phyloP scores from a whole-genome alignment of 2,329 filamentous ascomycete species.

The Diaporthe sp. region DNA sequence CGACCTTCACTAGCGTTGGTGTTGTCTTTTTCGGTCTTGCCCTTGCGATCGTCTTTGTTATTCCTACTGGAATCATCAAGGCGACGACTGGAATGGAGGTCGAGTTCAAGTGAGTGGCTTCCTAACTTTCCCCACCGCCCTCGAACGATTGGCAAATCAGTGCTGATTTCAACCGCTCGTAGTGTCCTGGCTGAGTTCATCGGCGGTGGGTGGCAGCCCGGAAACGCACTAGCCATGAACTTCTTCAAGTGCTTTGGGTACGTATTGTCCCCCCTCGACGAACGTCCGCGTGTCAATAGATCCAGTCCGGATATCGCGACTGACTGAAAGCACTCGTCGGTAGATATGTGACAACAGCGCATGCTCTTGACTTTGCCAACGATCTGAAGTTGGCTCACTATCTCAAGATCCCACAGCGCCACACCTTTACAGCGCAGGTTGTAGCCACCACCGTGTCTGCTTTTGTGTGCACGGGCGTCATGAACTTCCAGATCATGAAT shows the following conservation, averaged over 20 bases:
- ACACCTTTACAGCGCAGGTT: constrained; percentile 72
- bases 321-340: neutral
- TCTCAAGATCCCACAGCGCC: constrained; percentile 72
- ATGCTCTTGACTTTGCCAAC: constrained; percentile 62
- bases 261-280: neutral
- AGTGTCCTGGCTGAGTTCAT: constrained; percentile 61
- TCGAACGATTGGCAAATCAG: neutral
- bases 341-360: constrained; percentile 56
- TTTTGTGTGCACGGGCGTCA: constrained; percentile 63
- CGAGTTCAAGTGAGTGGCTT: constrained; percentile 51
- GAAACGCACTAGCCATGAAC: constrained; percentile 61
- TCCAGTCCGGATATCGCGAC: constrained; percentile 43
- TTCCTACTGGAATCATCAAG: constrained; percentile 59
- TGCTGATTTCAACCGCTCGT: neutral
- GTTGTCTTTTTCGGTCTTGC: constrained; percentile 60
- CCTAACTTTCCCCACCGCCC: accelerated
- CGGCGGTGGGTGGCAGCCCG: constrained; percentile 56
- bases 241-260: constrained; percentile 57
- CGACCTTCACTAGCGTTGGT: constrained; percentile 46
- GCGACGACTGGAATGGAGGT: constrained; percentile 59
- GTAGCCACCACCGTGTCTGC: constrained; percentile 68
- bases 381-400: constrained; percentile 56
- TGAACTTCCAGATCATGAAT: constrained; percentile 62
- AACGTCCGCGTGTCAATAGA: no score
- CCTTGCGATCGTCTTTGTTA: constrained; percentile 57